Conservation (phyloP, 2,329 filamentous ascomycete genomes). For the Aspergillus phoenicis region DNA sequence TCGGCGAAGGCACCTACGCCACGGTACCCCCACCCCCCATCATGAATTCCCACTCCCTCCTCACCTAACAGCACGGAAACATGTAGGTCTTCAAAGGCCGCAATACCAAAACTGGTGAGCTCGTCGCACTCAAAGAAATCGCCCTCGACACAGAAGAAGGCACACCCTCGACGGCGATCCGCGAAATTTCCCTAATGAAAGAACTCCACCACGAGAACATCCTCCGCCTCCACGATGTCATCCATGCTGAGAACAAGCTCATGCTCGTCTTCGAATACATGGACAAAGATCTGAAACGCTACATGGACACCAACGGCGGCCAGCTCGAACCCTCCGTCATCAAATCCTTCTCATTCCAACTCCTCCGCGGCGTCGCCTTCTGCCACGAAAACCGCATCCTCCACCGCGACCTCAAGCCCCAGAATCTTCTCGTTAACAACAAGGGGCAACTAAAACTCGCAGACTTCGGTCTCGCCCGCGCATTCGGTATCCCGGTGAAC, state of each 20-base stretch:
- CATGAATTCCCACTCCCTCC: background rate
- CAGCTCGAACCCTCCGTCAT: conserved; percentile 84
- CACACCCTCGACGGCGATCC: conserved; percentile 93
- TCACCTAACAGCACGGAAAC: conserved; percentile 9
- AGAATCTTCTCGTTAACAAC: conserved; percentile 91
- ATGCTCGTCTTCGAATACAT: conserved; percentile 99
- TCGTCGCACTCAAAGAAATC: conserved; percentile 20
- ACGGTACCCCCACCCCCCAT: conserved; percentile 11
- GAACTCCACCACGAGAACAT: conserved; percentile 99
- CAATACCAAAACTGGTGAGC: conserved; percentile 19
- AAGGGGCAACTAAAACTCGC: conserved; percentile 89
- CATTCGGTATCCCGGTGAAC: conserved; percentile 95
- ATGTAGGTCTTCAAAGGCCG: conserved; percentile 21
- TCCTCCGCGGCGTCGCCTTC: conserved; percentile 91
- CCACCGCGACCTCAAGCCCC: conserved; percentile 92
- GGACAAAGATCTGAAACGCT: conserved; percentile 96
- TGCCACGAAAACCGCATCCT: conserved; percentile 96
- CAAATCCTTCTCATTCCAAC: conserved; percentile 98
- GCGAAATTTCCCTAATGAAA: conserved; percentile 98
- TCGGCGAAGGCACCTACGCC: conserved; percentile 22
- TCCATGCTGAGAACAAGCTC: conserved; percentile 98
- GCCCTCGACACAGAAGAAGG: conserved; percentile 70
- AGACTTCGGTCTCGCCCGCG: conserved; percentile 89
- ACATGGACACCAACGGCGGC: conserved; percentile 92
- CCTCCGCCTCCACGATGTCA: conserved; percentile 93